A percentile compares a stretch with the other conserved stretches of the same genome.
These are phyloP conservation scores for Myriosclerotinia scirpicola DNA, from an alignment of 2,329 filamentous ascomycete species.

Conservation along the genomic window DNA sequence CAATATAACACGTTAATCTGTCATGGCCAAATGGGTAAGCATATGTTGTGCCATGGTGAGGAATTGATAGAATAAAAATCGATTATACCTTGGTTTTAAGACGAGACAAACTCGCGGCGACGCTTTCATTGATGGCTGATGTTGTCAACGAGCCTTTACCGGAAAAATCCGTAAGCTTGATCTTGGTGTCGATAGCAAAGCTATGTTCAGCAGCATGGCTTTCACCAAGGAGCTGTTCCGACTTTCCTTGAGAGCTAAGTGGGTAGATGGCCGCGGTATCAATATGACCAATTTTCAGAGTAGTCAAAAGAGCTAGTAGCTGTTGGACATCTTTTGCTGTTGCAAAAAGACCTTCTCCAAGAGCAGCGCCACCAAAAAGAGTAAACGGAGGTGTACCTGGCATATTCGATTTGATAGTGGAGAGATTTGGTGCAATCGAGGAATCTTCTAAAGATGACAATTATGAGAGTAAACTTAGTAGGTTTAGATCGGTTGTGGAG, in stretches of 20 bases:
- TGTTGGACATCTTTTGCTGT: neutral
- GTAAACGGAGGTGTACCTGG: neutral
- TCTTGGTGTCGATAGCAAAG: slow-evolving; percentile 13
- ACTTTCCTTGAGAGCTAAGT: neutral
- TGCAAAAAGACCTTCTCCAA: neutral
- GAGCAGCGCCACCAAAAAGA: neutral
- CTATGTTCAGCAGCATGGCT: neutral
- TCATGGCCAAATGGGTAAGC: neutral
- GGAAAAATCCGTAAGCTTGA: slow-evolving; percentile 2
- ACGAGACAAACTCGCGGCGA: neutral
- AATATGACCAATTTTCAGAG: neutral
- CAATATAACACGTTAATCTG: slow-evolving; percentile 1
- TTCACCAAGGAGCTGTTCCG: slow-evolving; percentile 13
- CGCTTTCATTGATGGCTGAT: slow-evolving; percentile 1
- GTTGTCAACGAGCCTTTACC: neutral
- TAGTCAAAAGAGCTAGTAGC: slow-evolving; percentile 2
- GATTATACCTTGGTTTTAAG: neutral
- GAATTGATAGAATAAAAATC: neutral
- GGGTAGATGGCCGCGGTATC: slow-evolving; percentile 6
- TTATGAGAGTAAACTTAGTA: neutral
- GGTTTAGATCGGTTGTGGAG: neutral
- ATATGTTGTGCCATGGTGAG: neutral
- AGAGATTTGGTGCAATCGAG: neutral
- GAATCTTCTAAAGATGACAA: slow-evolving; percentile 9
- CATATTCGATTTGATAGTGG: neutral